phyloP scores from a whole-genome alignment of 768 basidiomycete species.

The Lactifluus echinatus region DNA sequence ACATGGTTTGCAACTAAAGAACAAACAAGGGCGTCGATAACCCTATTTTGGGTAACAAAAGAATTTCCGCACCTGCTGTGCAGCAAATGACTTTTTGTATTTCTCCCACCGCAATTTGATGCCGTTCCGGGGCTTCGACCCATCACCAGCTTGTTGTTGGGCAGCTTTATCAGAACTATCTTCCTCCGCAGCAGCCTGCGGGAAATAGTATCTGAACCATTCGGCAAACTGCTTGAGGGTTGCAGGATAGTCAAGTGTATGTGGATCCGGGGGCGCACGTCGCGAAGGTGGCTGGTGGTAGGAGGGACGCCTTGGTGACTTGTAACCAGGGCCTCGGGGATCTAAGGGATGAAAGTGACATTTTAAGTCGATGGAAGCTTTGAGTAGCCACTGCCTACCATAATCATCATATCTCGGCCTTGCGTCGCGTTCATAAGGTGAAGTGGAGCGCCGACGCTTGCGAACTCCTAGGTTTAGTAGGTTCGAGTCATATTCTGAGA shows the following conservation, averaged over 20 bases:
- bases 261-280: conserved; percentile 68
- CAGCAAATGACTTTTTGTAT: conserved; percentile 86
- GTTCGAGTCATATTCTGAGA: background rate
- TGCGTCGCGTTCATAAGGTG: conserved; percentile 76
- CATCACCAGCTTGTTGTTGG: conserved; percentile 75
- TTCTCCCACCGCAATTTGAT: conserved; percentile 84
- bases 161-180: conserved; percentile 78
- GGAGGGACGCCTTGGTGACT: conserved; percentile 52
- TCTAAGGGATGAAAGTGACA: conserved; percentile 43
- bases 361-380: conserved; percentile 14
- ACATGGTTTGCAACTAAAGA: conserved; percentile 82
- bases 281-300: conserved; percentile 38
- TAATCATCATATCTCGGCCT: conserved; percentile 80
- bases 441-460: conserved; percentile 71
- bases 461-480: conserved; percentile 38
- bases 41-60: background rate
- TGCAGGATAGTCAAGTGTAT: conserved; percentile 74
- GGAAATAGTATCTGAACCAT: conserved; percentile 74
- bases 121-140: conserved; percentile 74
- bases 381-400: conserved; percentile 39
- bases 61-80: conserved; percentile 62
- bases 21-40: conserved; percentile 6
- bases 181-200: conserved; percentile 72
- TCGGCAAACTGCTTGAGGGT: conserved; percentile 79
- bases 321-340: conserved; percentile 55